These are phyloP conservation scores for Andrographis paniculata DNA, from an alignment of 305 asterid genomes.

Conservation along the genomic window DNA sequence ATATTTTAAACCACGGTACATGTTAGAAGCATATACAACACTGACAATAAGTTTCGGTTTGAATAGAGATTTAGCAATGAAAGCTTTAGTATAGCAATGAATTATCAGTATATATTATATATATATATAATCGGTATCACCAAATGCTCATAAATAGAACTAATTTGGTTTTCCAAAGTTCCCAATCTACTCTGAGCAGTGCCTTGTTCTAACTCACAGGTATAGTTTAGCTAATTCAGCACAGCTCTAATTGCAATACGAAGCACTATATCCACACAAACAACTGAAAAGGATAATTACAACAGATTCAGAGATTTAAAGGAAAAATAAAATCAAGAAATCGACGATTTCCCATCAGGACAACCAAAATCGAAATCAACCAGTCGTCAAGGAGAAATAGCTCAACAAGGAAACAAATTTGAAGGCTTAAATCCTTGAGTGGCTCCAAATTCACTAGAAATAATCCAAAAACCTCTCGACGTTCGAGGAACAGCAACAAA, in stretches of 20 bases:
- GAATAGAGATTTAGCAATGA: background rate
- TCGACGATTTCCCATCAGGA: too few species aligned
- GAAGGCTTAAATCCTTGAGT: background rate
- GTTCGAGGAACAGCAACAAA: background rate
- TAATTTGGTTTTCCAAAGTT: background rate
- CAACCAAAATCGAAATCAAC: too few species aligned
- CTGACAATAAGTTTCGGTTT: background rate
- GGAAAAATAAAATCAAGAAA: too few species aligned
- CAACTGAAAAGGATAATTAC: too few species aligned
- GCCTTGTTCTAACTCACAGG: background rate
- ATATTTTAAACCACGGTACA: too few species aligned
- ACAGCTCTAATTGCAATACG: too few species aligned
- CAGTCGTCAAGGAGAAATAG: background rate
- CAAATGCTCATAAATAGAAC: background rate
- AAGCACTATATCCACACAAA: too few species aligned
- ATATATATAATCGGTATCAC: background rate
- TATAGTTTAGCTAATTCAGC: background rate
- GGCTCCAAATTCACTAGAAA: background rate
- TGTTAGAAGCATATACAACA: background rate
- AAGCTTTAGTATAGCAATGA: background rate
- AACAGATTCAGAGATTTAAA: too few species aligned
- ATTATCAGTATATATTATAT: background rate
- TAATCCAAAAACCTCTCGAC: background rate
- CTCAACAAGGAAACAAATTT: background rate
- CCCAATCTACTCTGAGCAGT: background rate